phyloP scores from a whole-genome alignment of 2,329 filamentous ascomycete species.

The Bipolaris cookei region DNA sequence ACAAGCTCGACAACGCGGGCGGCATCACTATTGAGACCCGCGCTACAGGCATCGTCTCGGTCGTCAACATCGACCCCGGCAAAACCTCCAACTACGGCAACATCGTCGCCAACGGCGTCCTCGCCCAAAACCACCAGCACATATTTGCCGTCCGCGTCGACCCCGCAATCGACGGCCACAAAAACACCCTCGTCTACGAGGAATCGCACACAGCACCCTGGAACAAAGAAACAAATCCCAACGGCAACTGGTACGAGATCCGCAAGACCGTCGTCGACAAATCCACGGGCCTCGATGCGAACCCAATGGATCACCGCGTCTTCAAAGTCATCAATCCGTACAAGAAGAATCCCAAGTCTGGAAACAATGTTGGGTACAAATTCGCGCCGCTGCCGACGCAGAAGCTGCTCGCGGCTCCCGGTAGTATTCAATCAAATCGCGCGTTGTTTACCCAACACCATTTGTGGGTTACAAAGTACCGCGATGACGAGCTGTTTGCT shows the following conservation, averaged over 20 bases:
- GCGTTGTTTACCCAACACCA: constrained; percentile 59
- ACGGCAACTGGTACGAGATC: constrained; percentile 67
- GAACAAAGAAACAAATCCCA: constrained; percentile 63
- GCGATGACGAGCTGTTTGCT: constrained; percentile 59
- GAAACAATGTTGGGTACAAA: constrained; percentile 57
- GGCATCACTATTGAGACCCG: constrained; percentile 67
- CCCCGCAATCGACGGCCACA: constrained; percentile 64
- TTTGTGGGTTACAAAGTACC: constrained; percentile 62
- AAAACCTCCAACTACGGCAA: constrained; percentile 64
- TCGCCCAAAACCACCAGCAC: constrained; percentile 75
- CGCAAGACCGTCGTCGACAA: constrained; percentile 56
- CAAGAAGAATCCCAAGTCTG: constrained; percentile 54
- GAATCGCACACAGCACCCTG: constrained; percentile 59
- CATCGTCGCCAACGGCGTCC: constrained; percentile 67
- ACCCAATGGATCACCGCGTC: constrained; percentile 60
- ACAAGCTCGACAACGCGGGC: constrained; percentile 68
- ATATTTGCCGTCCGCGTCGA: constrained; percentile 66
- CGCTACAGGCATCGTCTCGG: constrained; percentile 70
- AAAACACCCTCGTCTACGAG: constrained; percentile 62
- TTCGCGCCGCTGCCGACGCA: constrained; percentile 57
- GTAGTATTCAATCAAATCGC: constrained; percentile 54
- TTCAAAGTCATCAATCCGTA: constrained; percentile 62
- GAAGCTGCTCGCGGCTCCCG: constrained; percentile 56
- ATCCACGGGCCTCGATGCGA: constrained; percentile 60
- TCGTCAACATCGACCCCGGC: constrained; percentile 65